phyloP scores from a whole-genome alignment of 2,329 filamentous ascomycete genomes.

The Claviceps digitariae region DNA sequence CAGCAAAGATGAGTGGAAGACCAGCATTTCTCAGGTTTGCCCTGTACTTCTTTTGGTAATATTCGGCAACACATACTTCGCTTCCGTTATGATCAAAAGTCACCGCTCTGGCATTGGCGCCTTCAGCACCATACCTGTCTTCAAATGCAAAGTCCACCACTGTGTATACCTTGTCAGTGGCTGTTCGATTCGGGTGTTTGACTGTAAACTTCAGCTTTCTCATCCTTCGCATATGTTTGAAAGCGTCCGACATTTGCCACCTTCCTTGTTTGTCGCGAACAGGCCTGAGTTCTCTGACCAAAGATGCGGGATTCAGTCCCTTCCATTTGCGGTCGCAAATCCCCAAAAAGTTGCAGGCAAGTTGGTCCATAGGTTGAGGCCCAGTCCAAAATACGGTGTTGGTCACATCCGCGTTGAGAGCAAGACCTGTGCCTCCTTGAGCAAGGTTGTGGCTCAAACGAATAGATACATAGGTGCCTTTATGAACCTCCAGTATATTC shows the following conservation, averaged over 20 bases:
- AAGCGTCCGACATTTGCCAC: slow-evolving; percentile 32
- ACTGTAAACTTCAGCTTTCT: slow-evolving; percentile 43
- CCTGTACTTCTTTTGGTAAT: slow-evolving; percentile 43
- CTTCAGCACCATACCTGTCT: slow-evolving; percentile 27
- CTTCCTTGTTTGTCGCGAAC: slow-evolving; percentile 13
- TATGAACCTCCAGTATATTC: slow-evolving; percentile 59
- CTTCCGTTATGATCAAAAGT: slow-evolving; percentile 41
- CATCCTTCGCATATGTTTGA: slow-evolving; percentile 40
- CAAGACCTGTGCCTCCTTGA: slow-evolving; percentile 47
- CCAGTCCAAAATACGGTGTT: slow-evolving; percentile 77
- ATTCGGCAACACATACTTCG: slow-evolving; percentile 33
- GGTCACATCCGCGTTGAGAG: slow-evolving; percentile 80
- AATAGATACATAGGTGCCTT: slow-evolving; percentile 80
- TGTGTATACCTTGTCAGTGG: slow-evolving; percentile 34
- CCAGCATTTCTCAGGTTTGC: slow-evolving; percentile 30
- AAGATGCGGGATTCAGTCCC: slow-evolving; percentile 11
- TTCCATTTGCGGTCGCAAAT: slow-evolving; percentile 17
- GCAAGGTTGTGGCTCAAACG: slow-evolving; percentile 47
- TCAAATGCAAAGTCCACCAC: slow-evolving; percentile 39
- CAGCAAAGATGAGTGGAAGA: slow-evolving; percentile 46
- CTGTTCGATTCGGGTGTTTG: slow-evolving; percentile 31
- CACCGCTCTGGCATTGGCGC: slow-evolving; percentile 35
- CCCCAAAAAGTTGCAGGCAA: slow-evolving; percentile 22
- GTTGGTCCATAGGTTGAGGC: slow-evolving; percentile 22
- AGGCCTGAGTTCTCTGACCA: slow-evolving; percentile 23